These are phyloP conservation scores for Metschnikowia koreensis DNA, from an alignment of 805 yeast genomes.

Conservation along the genomic window DNA sequence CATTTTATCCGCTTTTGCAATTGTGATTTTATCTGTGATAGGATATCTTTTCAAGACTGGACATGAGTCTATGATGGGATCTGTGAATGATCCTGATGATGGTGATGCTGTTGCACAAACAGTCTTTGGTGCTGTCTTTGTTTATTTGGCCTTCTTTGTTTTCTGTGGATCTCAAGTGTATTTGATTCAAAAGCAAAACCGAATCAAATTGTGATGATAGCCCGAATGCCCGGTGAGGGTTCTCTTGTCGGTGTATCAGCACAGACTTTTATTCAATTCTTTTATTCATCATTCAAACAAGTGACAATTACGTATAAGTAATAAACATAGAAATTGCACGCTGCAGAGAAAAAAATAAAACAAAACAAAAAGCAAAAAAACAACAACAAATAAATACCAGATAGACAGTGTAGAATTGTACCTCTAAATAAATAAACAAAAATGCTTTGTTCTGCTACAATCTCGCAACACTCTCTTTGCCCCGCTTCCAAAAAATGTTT, in stretches of 20 bases:
- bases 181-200: constrained; percentile 58
- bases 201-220: constrained; percentile 46
- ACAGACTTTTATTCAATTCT: constrained; percentile 1
- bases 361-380: background rate
- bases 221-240: background rate
- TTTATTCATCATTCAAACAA: background rate
- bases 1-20: constrained; percentile 86
- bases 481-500: constrained; percentile 42
- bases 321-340: background rate
- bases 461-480: constrained; percentile 57
- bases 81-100: constrained; percentile 85
- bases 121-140: constrained; percentile 82
- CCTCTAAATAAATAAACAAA: background rate
- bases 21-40: constrained; percentile 79
- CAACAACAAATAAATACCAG: background rate
- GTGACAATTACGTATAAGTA: background rate
- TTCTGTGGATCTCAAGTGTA: constrained; percentile 89
- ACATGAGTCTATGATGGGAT: constrained; percentile 92
- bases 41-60: constrained; percentile 77
- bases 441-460: constrained; percentile 26
- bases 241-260: background rate
- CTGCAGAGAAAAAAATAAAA: background rate
- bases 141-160: constrained; percentile 73
- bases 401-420: background rate
- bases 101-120: constrained; percentile 93